Percentiles rank a stretch among this genome's conserved stretches.
Conservation (phyloP, 2,329 filamentous ascomycete genomes). For the Penicillium sp. region DNA sequence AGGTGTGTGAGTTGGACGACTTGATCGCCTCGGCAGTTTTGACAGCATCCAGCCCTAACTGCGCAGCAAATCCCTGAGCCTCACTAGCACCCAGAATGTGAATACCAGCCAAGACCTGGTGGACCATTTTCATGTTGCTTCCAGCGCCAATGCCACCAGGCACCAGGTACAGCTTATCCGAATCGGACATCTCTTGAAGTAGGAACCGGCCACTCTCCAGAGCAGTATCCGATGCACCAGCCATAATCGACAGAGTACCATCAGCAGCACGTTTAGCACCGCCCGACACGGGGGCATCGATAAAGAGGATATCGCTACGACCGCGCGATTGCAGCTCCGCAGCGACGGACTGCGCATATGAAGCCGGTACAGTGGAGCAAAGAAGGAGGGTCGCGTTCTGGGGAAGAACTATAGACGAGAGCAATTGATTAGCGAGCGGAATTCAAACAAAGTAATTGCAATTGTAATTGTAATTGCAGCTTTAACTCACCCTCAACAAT, state of each 20-base stretch:
- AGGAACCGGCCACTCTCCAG: conserved; percentile 62
- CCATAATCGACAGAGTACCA: conserved; percentile 77
- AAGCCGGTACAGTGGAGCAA: conserved; percentile 72
- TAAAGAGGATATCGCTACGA: conserved; percentile 66
- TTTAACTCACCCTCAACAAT: conserved; percentile 40
- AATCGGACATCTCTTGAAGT: conserved; percentile 64
- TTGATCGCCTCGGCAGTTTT: conserved; percentile 51
- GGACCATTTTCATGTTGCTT: conserved; percentile 66
- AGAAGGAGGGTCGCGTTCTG: conserved; percentile 65
- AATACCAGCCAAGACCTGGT: conserved; percentile 66
- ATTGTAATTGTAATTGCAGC: not conserved
- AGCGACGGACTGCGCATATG: conserved; percentile 66
- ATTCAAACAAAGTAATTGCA: no score
- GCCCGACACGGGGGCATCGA: conserved; percentile 75
- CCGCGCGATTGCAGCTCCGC: conserved; percentile 59
- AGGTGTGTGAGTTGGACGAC: conserved; percentile 58
- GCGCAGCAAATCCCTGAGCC: conserved; percentile 62
- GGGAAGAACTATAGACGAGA: conserved; percentile 50
- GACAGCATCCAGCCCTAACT: conserved; percentile 57
- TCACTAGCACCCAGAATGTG: conserved; percentile 66
- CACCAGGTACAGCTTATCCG: conserved; percentile 65
- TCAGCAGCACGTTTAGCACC: conserved; percentile 70
- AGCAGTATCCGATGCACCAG: conserved; percentile 62
- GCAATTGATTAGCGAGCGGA: not conserved
- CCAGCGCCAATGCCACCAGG: conserved; percentile 64